Base-by-base conservation (phyloP, 352 stramenopile genomes). In the Globisporangium sylvaticum region DNA sequence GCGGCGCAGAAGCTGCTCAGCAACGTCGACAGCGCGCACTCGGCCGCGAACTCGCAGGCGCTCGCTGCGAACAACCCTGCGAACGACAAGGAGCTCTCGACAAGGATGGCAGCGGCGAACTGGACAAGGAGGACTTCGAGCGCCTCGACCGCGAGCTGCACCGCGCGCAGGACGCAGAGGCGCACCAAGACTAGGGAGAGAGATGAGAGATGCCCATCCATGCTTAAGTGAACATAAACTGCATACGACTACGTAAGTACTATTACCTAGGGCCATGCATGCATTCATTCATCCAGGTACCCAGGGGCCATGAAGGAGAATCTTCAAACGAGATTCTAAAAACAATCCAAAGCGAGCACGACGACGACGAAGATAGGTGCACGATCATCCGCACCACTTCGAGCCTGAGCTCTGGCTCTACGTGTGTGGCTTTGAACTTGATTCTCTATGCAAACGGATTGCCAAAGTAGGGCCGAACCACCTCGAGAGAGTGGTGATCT, bases 91-190 rank as follows among this genome's bases (percentile, higher is more conserved):
- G 66, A 78, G 32, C 71, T 71, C 0, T 62, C 6, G 80, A 91
- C 64, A 78, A 81, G 44, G 80, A 91, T 59, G 74, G 79, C 8
- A 91, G 77, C 55, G 83, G 79, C n/a, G 83, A 89, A 61, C 62
- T 91, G 7, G 80, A 91, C 65, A 84, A 78, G n/a, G 80, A 81
- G 15, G 82, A 90, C 55, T 64, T 90, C 24, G 77, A 89, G 67
- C 77, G 82, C 1, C 69, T 91, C 4, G 83, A 91, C 58, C 72
- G 66, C n/a, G 69, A 88, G 24, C 66, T 91, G 1, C 76, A 88
- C 60, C 72, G 71, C 53, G 68, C 77, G 44, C 70, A 86, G 10
- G 66, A 80, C 18, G 65, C 66, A 2, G 63, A 42, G 6, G 20
- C 42, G 15, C 42, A 50, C 42, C 18, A 50, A 9, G 42, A 50